Evolutionary conservation across 1,139 yeast genomes (phyloP).

Genomic region (Suzukiozyma palmioleophila): DNA sequence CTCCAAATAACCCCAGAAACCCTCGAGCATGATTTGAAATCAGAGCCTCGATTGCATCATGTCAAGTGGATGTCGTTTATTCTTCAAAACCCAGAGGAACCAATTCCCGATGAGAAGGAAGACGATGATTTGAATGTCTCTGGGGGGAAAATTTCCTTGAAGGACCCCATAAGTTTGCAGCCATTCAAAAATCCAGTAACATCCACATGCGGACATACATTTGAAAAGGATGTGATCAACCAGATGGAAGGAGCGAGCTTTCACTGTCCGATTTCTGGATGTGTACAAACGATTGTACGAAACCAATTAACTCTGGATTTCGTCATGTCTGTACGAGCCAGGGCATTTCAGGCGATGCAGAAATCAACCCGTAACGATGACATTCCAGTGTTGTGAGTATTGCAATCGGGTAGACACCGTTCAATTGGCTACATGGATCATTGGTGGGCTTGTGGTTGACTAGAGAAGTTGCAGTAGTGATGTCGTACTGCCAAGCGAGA

Average conservation of each 20-base stretch:
- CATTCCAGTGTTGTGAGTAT: background rate
- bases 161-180: conserved; percentile 60
- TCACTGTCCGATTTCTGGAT: conserved; percentile 48
- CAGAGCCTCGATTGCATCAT: conserved; percentile 15
- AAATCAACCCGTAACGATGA: conserved; percentile 3
- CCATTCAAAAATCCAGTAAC: conserved; percentile 49
- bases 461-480: no score
- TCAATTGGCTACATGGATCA: no score
- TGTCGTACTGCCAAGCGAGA: no score
- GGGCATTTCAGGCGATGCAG: conserved; percentile 22
- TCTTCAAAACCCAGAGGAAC: conserved; percentile 35
- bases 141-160: conserved; percentile 63
- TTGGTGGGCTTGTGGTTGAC: no score
- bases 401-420: no score
- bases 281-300: conserved; percentile 25
- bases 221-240: conserved; percentile 45
- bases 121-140: conserved; percentile 58
- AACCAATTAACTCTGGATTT: conserved; percentile 38
- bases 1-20: conserved; percentile 7
- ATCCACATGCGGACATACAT: conserved; percentile 59
- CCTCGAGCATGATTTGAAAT: conserved; percentile 7
- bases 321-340: conserved; percentile 48
- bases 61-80: conserved; percentile 26
- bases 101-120: conserved; percentile 35
- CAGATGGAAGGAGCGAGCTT: conserved; percentile 14